These are phyloP conservation scores for Eustoma russellianum DNA, from an alignment of 257 asterid species.

Conservation along the genomic window DNA sequence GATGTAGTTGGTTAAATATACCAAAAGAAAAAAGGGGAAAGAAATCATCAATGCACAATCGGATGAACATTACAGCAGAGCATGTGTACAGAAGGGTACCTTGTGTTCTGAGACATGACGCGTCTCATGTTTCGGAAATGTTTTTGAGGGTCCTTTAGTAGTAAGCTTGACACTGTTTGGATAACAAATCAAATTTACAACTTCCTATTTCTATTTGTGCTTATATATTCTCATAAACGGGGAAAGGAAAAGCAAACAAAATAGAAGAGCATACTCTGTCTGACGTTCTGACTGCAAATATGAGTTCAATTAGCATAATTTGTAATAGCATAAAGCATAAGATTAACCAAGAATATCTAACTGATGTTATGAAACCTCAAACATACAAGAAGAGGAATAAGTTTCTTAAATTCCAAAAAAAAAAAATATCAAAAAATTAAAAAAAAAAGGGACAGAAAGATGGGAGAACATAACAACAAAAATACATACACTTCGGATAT, in stretches of 20 bases:
- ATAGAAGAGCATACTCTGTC: no score
- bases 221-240: no score
- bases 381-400: not conserved
- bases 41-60: not conserved
- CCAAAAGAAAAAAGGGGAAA: no score
- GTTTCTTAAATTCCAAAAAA: not conserved
- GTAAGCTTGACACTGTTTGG: slow-evolving; percentile 43
- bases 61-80: not conserved
- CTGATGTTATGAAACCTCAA: not conserved
- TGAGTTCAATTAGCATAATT: no score
- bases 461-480: not conserved
- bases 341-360: not conserved
- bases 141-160: slow-evolving; percentile 57
- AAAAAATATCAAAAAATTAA: not conserved
- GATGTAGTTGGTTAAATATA: no score
- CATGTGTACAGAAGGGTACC: slow-evolving; percentile 28
- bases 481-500: not conserved
- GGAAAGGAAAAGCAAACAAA: no score
- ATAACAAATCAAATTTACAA: not conserved
- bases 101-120: slow-evolving; percentile 81
- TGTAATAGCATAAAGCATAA: not conserved
- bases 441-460: not conserved
- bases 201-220: no score
- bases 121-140: slow-evolving; percentile 64
- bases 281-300: no score